Conservation (phyloP, 192 early-diverging fungal species). For the Haplosporangium gracile region DNA sequence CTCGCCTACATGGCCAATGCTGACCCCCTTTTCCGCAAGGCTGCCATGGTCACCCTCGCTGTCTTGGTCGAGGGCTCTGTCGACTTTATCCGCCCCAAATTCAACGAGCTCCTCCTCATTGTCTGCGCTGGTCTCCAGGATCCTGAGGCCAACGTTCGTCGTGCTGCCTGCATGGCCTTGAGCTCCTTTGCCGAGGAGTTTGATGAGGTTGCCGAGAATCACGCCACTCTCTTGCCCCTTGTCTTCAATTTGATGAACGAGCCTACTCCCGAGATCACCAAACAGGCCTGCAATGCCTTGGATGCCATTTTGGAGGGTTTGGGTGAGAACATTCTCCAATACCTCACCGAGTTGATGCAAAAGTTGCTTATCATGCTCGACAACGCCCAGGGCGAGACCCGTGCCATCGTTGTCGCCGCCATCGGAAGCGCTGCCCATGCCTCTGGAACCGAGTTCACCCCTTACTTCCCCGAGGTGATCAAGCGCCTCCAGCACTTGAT, state of each 20-base stretch:
- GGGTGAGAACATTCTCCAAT: conserved; percentile 82
- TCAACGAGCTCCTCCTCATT: conserved; percentile 82
- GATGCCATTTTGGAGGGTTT: conserved; percentile 91
- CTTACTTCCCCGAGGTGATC: conserved; percentile 84
- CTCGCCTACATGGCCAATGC: conserved; percentile 84
- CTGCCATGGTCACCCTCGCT: conserved; percentile 86
- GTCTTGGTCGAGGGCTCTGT: conserved; percentile 88
- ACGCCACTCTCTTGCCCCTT: conserved; percentile 86
- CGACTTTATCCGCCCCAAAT: conserved; percentile 83
- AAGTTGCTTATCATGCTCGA: conserved; percentile 84
- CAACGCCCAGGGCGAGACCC: conserved; percentile 74
- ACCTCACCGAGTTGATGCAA: conserved; percentile 86
- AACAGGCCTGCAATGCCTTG: conserved; percentile 86
- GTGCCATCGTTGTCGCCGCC: conserved; percentile 83
- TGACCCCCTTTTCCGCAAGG: conserved; percentile 83
- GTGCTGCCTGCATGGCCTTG: conserved; percentile 90
- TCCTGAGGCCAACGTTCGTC: conserved; percentile 80
- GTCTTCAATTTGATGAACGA: conserved; percentile 90
- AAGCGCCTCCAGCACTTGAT: conserved; percentile 79
- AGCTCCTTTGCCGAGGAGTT: conserved; percentile 86
- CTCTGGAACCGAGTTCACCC: conserved; percentile 75
- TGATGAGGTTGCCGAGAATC: conserved; percentile 83
- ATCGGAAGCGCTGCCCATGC: conserved; percentile 93
- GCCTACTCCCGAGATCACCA: conserved; percentile 76
- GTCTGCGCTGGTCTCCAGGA: conserved; percentile 87